Evolutionary conservation across 2,329 filamentous ascomycete genomes (phyloP).

Genomic region (Aureobasidium lini): DNA sequence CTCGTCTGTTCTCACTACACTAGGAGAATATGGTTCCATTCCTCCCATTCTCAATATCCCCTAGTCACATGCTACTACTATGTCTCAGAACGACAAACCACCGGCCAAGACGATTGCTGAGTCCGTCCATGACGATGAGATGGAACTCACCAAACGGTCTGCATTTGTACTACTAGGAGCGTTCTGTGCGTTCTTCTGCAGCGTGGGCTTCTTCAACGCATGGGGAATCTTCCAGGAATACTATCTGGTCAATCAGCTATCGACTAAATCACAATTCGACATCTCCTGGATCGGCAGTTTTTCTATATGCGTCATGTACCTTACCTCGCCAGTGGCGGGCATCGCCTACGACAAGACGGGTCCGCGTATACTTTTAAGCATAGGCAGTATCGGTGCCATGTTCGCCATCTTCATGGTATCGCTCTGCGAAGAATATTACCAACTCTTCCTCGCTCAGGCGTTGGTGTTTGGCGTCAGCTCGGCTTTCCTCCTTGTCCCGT

Average conservation of each 20-base stretch:
- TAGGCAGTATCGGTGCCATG: not conserved
- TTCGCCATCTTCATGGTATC: conserved; percentile 38
- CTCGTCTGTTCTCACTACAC: not conserved
- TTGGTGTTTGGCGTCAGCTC: conserved; percentile 37
- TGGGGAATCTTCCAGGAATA: conserved; percentile 23
- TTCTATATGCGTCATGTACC: conserved; percentile 21
- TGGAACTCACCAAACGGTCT: not conserved
- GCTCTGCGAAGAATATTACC: conserved; percentile 42
- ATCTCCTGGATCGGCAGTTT: conserved; percentile 27
- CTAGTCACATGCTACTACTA: not conserved
- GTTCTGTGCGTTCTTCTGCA: conserved; percentile 19
- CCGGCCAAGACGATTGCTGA: no score
- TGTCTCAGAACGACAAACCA: not conserved
- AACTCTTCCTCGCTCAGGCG: conserved; percentile 46
- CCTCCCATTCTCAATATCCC: no score
- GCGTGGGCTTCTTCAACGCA: conserved; percentile 24
- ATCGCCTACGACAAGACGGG: conserved; percentile 24
- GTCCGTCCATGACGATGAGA: not conserved
- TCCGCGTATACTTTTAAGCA: conserved; percentile 15
- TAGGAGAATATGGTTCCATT: no score
- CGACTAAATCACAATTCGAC: conserved; percentile 19
- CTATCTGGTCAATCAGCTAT: conserved; percentile 19
- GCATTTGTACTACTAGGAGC: conserved; percentile 14
- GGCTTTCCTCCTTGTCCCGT: conserved; percentile 39
- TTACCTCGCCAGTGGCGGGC: conserved; percentile 23